Conservation (phyloP, 495 filamentous ascomycete species). For the Aspergillus avenaceus region DNA sequence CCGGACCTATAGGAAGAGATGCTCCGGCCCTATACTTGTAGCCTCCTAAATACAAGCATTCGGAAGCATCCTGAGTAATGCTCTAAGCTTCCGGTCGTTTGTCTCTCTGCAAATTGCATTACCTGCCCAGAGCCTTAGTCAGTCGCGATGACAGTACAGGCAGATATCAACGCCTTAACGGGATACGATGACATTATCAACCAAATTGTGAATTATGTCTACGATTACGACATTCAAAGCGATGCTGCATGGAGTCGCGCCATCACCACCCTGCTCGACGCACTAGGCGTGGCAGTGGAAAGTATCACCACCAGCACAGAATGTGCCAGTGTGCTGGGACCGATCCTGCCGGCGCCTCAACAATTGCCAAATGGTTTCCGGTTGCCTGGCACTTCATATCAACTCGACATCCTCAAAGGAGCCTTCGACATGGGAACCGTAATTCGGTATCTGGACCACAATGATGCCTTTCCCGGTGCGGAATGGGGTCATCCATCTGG, state of each 20-base stretch:
- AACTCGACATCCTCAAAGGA: conserved; percentile 31
- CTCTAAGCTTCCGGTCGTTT: too few relatives aligned
- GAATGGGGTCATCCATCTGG: conserved; percentile 42
- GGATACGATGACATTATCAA: conserved; percentile 15
- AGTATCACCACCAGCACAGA: conserved; percentile 16
- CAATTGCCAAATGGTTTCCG: conserved; percentile 30
- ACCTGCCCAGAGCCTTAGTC: too few relatives aligned
- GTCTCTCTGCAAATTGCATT: too few relatives aligned
- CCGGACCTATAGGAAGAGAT: too few relatives aligned
- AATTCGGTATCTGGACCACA: conserved; percentile 37
- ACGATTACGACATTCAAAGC: conserved; percentile 9
- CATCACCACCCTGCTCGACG: conserved; percentile 23
- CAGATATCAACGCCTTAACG: background rate
- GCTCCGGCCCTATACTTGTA: too few relatives aligned
- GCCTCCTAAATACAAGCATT: too few relatives aligned
- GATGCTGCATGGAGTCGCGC: conserved; percentile 8
- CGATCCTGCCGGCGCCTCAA: conserved; percentile 15
- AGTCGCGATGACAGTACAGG: background rate
- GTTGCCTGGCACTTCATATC: conserved; percentile 29
- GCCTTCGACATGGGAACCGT: conserved; percentile 35
- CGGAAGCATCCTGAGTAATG: conserved; percentile 88
- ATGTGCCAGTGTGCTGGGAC: conserved; percentile 18
- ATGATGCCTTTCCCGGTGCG: conserved; percentile 30
- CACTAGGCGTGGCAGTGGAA: conserved; percentile 29
- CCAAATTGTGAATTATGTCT: conserved; percentile 20